Evolutionary conservation across 176 grass and related monocot species (phyloP).

Genomic region (Cenchrus fungigraminus): DNA sequence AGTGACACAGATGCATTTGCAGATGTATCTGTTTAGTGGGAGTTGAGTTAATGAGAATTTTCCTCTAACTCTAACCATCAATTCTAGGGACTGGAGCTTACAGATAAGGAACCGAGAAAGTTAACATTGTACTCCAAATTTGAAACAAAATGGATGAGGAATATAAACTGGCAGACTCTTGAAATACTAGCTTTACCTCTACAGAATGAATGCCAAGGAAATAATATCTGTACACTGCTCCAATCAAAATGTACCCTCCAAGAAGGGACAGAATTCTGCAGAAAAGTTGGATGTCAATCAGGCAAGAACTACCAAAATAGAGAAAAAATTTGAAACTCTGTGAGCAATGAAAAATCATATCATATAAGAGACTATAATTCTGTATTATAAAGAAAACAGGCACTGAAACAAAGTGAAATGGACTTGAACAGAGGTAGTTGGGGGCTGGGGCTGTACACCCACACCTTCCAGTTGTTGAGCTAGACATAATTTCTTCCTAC

Average conservation of each 20-base stretch:
- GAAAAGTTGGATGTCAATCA: conserved; percentile 36
- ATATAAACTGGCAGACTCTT: conserved; percentile 9
- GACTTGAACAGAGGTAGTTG: neutral
- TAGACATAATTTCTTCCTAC: neutral
- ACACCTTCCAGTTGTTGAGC: neutral
- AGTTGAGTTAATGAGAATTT: neutral
- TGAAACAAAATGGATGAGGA: neutral
- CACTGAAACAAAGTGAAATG: neutral
- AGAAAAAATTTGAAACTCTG: conserved; percentile 18
- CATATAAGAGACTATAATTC: neutral
- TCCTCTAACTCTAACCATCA: neutral
- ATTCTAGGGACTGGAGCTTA: neutral
- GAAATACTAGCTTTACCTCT: conserved; percentile 58
- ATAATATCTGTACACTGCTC: conserved; percentile 85
- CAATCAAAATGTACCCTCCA: conserved; percentile 78
- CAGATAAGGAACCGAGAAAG: neutral
- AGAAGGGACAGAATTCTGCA: conserved; percentile 76
- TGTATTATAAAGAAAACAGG: neutral
- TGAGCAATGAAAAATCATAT: neutral
- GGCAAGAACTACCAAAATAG: conserved; percentile 26
- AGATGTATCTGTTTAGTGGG: conserved; percentile 1
- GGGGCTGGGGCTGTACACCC: neutral
- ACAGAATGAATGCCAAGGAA: conserved; percentile 83
- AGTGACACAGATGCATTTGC: neutral
- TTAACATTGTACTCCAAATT: neutral